These are phyloP conservation scores for Penicillium lagena DNA, from an alignment of 495 filamentous ascomycete species.

Conservation along the genomic window DNA sequence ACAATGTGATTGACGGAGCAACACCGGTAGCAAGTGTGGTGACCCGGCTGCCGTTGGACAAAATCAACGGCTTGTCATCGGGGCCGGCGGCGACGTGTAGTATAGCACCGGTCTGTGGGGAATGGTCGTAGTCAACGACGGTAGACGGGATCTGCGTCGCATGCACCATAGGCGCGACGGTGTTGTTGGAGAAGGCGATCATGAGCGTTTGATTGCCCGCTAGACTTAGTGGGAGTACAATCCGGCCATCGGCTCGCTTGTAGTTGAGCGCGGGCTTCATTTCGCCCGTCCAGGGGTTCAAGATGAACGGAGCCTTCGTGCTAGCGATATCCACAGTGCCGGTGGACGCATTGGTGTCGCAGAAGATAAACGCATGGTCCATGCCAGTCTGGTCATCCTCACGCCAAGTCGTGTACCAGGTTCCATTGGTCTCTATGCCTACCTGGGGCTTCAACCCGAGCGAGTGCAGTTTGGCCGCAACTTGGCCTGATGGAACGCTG, in stretches of 20 bases:
- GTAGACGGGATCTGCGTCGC: slow-evolving; percentile 5
- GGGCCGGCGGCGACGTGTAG: slow-evolving; percentile 11
- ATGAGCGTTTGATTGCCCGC: slow-evolving; percentile 28
- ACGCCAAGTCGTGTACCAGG: slow-evolving; percentile 30
- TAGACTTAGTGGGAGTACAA: slow-evolving; percentile 21
- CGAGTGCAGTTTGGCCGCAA: slow-evolving; percentile 16
- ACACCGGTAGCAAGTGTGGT: slow-evolving; percentile 2
- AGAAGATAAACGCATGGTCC: slow-evolving; percentile 35
- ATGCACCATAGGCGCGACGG: not conserved
- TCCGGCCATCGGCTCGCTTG: slow-evolving; percentile 8
- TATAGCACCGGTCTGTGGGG: not conserved
- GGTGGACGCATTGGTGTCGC: slow-evolving; percentile 19
- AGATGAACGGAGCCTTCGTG: slow-evolving; percentile 23
- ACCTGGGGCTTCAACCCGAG: slow-evolving; percentile 15
- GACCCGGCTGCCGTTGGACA: slow-evolving; percentile 22
- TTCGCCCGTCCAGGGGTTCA: slow-evolving; percentile 38
- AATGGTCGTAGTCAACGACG: slow-evolving; percentile 14
- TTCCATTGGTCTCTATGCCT: slow-evolving; percentile 17
- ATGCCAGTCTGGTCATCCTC: slow-evolving; percentile 9
- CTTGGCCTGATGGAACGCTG: slow-evolving; percentile 1
- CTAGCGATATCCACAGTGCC: slow-evolving; percentile 19
- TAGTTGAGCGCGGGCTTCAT: slow-evolving; percentile 24
- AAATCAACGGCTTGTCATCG: slow-evolving; percentile 2
- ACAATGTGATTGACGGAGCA: slow-evolving; percentile 12
- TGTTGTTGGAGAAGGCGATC: slow-evolving; percentile 21